Percentiles rank a stretch among this genome's conserved stretches.
Evolutionary conservation across 164 flowering plant genomes (phyloP).

Genomic region (Dillenia turbinata): DNA sequence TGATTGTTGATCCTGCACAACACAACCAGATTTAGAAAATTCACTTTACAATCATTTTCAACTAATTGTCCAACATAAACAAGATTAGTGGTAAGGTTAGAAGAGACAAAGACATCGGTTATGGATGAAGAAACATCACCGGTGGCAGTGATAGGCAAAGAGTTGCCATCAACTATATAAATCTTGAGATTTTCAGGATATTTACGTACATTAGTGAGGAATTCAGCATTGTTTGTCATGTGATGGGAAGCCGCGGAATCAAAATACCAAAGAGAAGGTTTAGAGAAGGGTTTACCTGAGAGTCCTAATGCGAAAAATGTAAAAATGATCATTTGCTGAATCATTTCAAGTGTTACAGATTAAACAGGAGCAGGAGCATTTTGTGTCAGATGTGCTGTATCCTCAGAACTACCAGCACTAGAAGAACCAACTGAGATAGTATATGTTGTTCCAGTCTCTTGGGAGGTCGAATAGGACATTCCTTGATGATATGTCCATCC

Average conservation of each 20-base stretch:
- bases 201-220: not conserved
- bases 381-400: not conserved
- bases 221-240: not conserved
- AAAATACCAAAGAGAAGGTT: constrained; percentile 4
- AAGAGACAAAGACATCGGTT: not conserved
- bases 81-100: not conserved
- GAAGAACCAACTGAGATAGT: not conserved
- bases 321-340: constrained; percentile 8
- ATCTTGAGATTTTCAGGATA: not conserved
- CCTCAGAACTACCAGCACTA: not conserved
- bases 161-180: constrained; percentile 2
- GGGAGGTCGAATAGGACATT: not conserved
- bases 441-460: not conserved
- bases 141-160: not conserved
- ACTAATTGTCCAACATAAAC: not conserved
- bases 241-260: constrained; percentile 11
- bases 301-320: constrained; percentile 6
- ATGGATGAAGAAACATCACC: not conserved
- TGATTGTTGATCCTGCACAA: not conserved
- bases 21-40: constrained; percentile 4
- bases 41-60: constrained; percentile 4
- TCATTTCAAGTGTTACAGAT: not conserved
- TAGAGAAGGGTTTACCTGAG: constrained; percentile 6
- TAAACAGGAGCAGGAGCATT: not conserved
- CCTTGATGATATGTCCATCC: constrained; percentile 1